Evolutionary conservation across 2,329 filamentous ascomycete genomes (phyloP).

Genomic region (Aspergillus sp.): DNA sequence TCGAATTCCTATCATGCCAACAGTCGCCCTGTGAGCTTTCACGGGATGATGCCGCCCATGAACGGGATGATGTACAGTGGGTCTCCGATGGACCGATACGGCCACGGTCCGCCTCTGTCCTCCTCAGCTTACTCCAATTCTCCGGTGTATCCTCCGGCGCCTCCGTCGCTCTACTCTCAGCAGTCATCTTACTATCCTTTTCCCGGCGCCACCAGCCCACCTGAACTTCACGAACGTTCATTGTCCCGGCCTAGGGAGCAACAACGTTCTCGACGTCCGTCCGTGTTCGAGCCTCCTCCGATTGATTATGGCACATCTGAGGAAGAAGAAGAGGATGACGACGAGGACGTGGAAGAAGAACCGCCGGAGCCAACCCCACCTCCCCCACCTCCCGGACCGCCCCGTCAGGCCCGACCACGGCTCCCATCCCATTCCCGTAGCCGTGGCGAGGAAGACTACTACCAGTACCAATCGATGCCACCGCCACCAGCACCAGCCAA

Average conservation of each 20-base stretch:
- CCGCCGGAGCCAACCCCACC: conserved; percentile 27
- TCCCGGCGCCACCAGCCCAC: conserved; percentile 25
- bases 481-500: conserved; percentile 37
- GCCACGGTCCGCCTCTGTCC: conserved; percentile 38
- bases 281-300: conserved; percentile 35
- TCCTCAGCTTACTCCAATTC: conserved; percentile 37
- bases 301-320: conserved; percentile 33
- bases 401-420: conserved; percentile 31
- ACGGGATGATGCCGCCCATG: conserved; percentile 30
- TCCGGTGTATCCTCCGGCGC: conserved; percentile 24
- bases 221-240: conserved; percentile 35
- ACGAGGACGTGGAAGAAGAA: conserved; percentile 28
- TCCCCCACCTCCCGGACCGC: conserved; percentile 20
- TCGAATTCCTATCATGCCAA: conserved; percentile 38
- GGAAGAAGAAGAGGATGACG: conserved; percentile 14
- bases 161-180: conserved; percentile 31
- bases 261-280: conserved; percentile 30
- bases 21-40: conserved; percentile 40
- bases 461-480: conserved; percentile 40
- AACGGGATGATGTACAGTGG: conserved; percentile 29
- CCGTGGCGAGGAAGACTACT: conserved; percentile 44
- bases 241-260: conserved; percentile 36
- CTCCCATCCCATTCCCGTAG: conserved; percentile 30
- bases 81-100: conserved; percentile 29
- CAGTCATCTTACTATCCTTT: conserved; percentile 28